These are phyloP conservation scores for Hyaloscypha variabilis DNA, from an alignment of 495 filamentous ascomycete genomes.

Conservation along the genomic window DNA sequence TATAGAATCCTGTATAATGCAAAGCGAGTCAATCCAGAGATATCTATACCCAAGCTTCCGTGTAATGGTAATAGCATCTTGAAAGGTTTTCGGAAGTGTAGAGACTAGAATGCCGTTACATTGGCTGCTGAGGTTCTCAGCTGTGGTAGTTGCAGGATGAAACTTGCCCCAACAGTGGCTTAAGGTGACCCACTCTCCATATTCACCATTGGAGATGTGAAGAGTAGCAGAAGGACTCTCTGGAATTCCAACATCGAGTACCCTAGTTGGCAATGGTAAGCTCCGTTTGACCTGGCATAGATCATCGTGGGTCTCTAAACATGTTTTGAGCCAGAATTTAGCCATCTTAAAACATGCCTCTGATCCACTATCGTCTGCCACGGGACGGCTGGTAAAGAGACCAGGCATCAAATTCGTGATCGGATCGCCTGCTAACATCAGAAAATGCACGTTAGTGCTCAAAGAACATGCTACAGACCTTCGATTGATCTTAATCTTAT, in stretches of 20 bases:
- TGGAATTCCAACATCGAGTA: slow-evolving; percentile 7
- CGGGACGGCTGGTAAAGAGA: not conserved
- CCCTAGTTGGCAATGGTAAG: slow-evolving; percentile 1
- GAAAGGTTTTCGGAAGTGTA: slow-evolving; percentile 8
- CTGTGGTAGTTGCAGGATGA: slow-evolving; percentile 4
- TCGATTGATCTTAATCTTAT: not conserved
- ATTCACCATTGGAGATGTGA: not conserved
- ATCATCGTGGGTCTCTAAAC: not conserved
- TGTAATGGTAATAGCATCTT: slow-evolving; percentile 13
- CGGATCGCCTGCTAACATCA: not conserved
- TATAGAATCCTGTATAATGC: not conserved
- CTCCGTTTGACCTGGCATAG: not conserved
- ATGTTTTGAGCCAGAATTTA: not conserved
- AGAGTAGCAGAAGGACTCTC: not conserved
- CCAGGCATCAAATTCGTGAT: not conserved
- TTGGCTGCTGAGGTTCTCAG: not conserved
- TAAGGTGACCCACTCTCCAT: slow-evolving; percentile 26
- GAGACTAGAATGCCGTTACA: not conserved
- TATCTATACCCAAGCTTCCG: not conserved
- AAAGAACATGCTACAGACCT: not conserved
- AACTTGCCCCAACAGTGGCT: slow-evolving; percentile 36
- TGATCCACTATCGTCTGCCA: not conserved
- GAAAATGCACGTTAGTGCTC: not conserved
- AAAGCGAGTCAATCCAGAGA: slow-evolving; percentile 6
- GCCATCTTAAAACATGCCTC: not conserved